These are phyloP conservation scores for Zanthoxylum bungeanum DNA, from an alignment of 345 rosid genomes.

Conservation along the genomic window DNA sequence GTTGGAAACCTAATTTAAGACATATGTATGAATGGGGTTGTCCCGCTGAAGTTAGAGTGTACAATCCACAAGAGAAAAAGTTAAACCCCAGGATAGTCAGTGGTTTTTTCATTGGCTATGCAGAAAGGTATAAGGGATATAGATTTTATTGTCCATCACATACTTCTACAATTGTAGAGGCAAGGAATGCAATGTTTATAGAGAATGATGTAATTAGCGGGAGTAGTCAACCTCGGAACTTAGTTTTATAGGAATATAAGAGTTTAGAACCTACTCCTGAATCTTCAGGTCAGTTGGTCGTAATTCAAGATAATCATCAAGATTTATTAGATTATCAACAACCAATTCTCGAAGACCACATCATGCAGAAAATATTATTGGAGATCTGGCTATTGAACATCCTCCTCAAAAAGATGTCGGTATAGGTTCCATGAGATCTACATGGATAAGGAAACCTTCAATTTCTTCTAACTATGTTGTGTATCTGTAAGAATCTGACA, in stretches of 20 bases:
- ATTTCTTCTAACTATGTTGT: slow-evolving; percentile 26
- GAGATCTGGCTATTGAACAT: background rate
- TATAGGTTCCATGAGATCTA: background rate
- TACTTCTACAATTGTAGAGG: no score
- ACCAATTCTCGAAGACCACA: background rate
- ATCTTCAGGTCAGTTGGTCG: background rate
- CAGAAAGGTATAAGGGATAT: no score
- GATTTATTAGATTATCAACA: background rate
- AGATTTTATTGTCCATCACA: background rate
- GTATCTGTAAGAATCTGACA: slow-evolving; percentile 3
- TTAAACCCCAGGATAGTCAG: no score
- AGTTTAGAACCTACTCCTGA: background rate
- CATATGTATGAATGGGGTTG: background rate
- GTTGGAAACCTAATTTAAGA: no score
- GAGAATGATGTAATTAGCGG: background rate
- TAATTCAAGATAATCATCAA: background rate
- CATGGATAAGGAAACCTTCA: background rate
- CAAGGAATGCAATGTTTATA: no score
- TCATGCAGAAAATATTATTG: background rate
- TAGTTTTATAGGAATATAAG: background rate
- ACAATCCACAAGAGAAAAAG: background rate
- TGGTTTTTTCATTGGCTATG: background rate
- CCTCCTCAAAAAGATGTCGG: background rate
- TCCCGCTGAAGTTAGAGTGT: no score
- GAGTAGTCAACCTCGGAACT: background rate